phyloP scores from a whole-genome alignment of 192 early-diverging fungal species.

The Podila verticillata region DNA sequence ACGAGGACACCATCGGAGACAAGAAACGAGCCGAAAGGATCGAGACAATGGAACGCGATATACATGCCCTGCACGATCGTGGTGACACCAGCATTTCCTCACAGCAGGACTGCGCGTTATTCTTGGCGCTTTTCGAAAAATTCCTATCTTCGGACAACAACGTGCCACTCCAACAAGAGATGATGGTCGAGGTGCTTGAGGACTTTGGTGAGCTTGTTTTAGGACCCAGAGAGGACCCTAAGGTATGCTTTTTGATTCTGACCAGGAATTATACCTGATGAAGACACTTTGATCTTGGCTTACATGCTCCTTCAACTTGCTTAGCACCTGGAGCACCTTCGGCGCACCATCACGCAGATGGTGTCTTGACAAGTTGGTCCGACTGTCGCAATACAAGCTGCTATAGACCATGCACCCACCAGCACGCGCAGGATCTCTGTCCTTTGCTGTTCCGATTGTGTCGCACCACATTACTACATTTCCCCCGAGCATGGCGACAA shows the following conservation, averaged over 20 bases:
- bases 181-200: conserved; percentile 21
- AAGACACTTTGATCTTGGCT: no score
- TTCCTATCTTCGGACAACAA: neutral
- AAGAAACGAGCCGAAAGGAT: neutral
- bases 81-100: neutral
- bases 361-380: no score
- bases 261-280: neutral
- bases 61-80: neutral
- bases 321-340: conserved; percentile 15
- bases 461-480: no score
- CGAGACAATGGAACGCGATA: neutral
- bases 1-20: neutral
- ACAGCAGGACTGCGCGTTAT: neutral
- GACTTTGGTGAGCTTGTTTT: conserved; percentile 15
- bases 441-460: no score
- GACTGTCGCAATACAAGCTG: no score
- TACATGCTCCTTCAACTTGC: no score
- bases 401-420: no score
- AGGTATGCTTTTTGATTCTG: neutral
- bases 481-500: no score
- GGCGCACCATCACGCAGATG: neutral
- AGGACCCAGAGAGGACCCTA: neutral
- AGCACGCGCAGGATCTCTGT: no score
- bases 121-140: neutral
- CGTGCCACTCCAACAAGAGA: conserved; percentile 12